Base-by-base conservation (phyloP, 768 basidiomycete genomes). In the Cubamyces sp. region DNA sequence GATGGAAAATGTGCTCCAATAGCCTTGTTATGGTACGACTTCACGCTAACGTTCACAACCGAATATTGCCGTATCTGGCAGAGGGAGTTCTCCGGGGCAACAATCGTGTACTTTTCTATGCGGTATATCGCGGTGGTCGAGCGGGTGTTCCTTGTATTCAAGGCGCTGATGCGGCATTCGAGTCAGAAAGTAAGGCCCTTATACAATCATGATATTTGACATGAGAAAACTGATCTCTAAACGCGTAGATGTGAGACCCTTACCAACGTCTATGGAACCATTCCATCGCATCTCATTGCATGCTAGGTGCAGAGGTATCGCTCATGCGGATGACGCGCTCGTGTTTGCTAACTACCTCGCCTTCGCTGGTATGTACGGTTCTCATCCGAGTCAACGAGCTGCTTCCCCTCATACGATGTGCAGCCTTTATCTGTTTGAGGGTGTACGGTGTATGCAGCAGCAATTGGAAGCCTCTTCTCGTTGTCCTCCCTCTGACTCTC, bases 391-490 rank as follows among this genome's bases (percentile, higher is more conserved):
- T n/a, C 9, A n/a, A 7, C 19, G 7, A 16, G 3, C 16, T 28
- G 6, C 3, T 8, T 14, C 19, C 34, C 18, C 21, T 15, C 9
- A 15, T 23, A 28, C 14, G 7, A 18, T 12, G 23, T 15, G 6
- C 28, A 54, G 45, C 52, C 2, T 60, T 60, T 45, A 48, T 45
- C 7, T 25, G 43, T 7, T 51, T 69, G 19, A 57, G 68, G 1
- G 52, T 69, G 3, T 66, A 61, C 37, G 68, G 52, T 1, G 64
- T 69, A 1, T 66, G 64, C 55, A 58, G 62, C 1, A 46, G 53
- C 16, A 61, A 66, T 23, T 66, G 65, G 68, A 64, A 41, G 26
- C 68, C 65, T 1, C 40, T 64, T 2, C 15, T 66, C 4, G 2
- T 59, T n/a, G 58, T 69, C 30, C 23, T 65, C 7, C 57, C 54